phyloP scores from a whole-genome alignment of 2,329 filamentous ascomycete genomes.

The Chaetomium sp. region DNA sequence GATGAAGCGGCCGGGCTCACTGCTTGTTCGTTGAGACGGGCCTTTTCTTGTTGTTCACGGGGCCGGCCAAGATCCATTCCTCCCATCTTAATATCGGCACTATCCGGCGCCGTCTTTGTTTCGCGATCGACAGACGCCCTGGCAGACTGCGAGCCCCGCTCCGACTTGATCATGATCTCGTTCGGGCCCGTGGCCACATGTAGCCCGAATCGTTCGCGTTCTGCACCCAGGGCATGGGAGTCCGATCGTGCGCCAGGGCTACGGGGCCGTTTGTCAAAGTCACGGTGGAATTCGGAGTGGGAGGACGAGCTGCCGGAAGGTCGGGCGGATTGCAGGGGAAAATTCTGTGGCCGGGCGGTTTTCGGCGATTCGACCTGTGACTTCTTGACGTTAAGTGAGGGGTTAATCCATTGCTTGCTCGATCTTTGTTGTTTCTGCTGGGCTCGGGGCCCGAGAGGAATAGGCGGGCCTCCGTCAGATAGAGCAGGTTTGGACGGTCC shows the following conservation, averaged over 20 bases:
- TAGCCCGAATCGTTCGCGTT: slow-evolving; percentile 29
- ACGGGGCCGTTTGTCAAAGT: slow-evolving; percentile 41
- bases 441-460: slow-evolving; percentile 49
- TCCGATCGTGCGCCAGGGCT: slow-evolving; percentile 50
- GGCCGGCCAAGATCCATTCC: slow-evolving; percentile 17
- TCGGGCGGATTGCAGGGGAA: slow-evolving; percentile 36
- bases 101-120: slow-evolving; percentile 15
- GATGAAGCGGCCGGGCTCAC: slow-evolving; percentile 7
- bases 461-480: slow-evolving; percentile 39
- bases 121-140: slow-evolving; percentile 29
- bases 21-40: neutral
- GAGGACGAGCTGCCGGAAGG: slow-evolving; percentile 31
- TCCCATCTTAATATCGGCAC: slow-evolving; percentile 20
- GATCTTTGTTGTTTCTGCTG: slow-evolving; percentile 45
- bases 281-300: slow-evolving; percentile 35
- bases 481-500: slow-evolving; percentile 40
- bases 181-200: slow-evolving; percentile 42
- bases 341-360: slow-evolving; percentile 43
- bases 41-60: slow-evolving; percentile 7
- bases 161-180: slow-evolving; percentile 38
- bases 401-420: slow-evolving; percentile 56
- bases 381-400: slow-evolving; percentile 40
- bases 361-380: slow-evolving; percentile 45
- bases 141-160: slow-evolving; percentile 34
- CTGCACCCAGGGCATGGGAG: slow-evolving; percentile 27